Conservation (phyloP, 2,329 filamentous ascomycete species). For the Pleoardoris graminearum region DNA sequence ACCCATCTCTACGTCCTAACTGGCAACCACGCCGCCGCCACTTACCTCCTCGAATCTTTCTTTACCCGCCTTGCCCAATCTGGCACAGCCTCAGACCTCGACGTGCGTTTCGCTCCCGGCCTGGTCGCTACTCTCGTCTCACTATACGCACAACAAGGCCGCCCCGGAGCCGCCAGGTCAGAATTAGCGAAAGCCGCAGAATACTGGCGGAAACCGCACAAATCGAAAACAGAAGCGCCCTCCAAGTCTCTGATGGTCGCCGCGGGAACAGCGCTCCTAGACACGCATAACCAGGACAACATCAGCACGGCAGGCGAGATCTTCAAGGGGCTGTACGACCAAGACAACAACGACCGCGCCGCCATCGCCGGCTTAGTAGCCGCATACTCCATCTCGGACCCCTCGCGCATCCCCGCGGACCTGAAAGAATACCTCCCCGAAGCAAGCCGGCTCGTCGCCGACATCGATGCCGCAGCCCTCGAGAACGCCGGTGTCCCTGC, state of each 20-base stretch:
- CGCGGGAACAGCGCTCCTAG: slow-evolving; percentile 80
- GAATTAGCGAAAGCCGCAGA: slow-evolving; percentile 78
- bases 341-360: slow-evolving; percentile 68
- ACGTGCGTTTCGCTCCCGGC: slow-evolving; percentile 81
- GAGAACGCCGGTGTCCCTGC: slow-evolving; percentile 66
- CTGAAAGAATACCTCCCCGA: slow-evolving; percentile 63
- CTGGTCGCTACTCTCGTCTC: slow-evolving; percentile 79
- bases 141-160: slow-evolving; percentile 75
- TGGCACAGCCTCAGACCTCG: slow-evolving; percentile 59
- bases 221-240: slow-evolving; percentile 51
- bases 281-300: slow-evolving; percentile 71
- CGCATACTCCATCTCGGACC: slow-evolving; percentile 68
- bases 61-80: slow-evolving; percentile 71
- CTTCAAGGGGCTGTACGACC: slow-evolving; percentile 71
- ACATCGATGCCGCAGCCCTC: slow-evolving; percentile 64
- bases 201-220: slow-evolving; percentile 70
- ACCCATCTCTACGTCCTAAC: slow-evolving; percentile 78
- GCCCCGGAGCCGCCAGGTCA: slow-evolving; percentile 69
- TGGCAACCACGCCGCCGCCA: slow-evolving; percentile 72
- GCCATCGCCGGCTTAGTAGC: slow-evolving; percentile 85
- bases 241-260: slow-evolving; percentile 68
- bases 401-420: slow-evolving; percentile 57
- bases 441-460: slow-evolving; percentile 63
- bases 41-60: slow-evolving; percentile 75
- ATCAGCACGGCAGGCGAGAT: slow-evolving; percentile 73